These are phyloP conservation scores for Entrophospora sp. DNA, from an alignment of 192 early-diverging fungal species.

Conservation along the genomic window DNA sequence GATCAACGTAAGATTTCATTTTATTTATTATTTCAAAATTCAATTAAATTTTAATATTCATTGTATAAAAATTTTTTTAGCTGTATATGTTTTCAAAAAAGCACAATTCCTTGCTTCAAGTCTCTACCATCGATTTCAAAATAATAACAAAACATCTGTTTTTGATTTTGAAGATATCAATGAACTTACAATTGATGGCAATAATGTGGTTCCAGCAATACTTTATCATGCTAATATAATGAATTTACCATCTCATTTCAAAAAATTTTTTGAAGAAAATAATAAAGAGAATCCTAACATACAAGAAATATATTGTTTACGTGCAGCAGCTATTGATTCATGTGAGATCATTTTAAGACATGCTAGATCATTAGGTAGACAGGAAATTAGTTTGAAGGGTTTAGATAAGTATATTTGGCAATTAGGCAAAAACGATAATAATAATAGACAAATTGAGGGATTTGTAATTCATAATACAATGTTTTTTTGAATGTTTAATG, in stretches of 20 bases:
- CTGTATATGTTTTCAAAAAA: constrained; percentile 68
- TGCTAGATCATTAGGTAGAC: constrained; percentile 24
- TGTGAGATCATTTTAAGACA: constrained; percentile 47
- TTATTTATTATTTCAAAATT: neutral
- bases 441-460: constrained; percentile 45
- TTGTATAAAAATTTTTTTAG: neutral
- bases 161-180: constrained; percentile 63
- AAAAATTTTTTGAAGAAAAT: constrained; percentile 35
- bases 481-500: constrained; percentile 68
- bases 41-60: neutral
- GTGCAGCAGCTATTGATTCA: constrained; percentile 62
- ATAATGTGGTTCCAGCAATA: constrained; percentile 67
- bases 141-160: constrained; percentile 29
- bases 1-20: constrained; percentile 26
- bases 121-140: constrained; percentile 50
- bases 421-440: constrained; percentile 62
- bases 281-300: constrained; percentile 39
- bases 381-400: constrained; percentile 35
- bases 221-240: constrained; percentile 49
- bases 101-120: constrained; percentile 64
- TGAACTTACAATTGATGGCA: constrained; percentile 61
- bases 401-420: constrained; percentile 67
- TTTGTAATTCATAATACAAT: constrained; percentile 56
- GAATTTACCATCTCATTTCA: constrained; percentile 33
- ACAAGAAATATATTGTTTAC: constrained; percentile 47